Conservation (phyloP, 345 rosid genomes). For the Stellera chamaejasme region DNA sequence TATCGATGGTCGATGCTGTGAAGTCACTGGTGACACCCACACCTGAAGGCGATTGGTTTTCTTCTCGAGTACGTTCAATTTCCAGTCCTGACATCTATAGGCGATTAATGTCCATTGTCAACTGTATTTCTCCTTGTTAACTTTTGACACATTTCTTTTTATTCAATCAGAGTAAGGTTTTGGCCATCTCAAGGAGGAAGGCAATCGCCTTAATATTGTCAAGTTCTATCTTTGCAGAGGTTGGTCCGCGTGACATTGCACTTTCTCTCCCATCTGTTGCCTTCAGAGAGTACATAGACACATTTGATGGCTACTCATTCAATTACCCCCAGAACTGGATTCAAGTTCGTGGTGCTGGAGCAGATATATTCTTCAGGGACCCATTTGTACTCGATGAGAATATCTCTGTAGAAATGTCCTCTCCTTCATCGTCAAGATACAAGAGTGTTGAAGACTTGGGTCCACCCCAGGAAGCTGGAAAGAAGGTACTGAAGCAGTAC, state of each 20-base stretch:
- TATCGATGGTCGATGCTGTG: constrained; percentile 86
- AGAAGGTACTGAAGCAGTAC: constrained; percentile 72
- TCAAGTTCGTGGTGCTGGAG: constrained; percentile 88
- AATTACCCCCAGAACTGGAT: constrained; percentile 86
- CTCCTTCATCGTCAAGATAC: constrained; percentile 87
- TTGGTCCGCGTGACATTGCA: constrained; percentile 21
- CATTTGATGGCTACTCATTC: constrained; percentile 88
- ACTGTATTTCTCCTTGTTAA: too few species aligned
- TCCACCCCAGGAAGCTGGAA: constrained; percentile 73
- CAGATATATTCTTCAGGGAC: constrained; percentile 91
- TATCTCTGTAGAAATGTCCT: constrained; percentile 77
- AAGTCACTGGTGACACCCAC: constrained; percentile 89
- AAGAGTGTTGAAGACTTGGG: constrained; percentile 82
- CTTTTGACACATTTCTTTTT: constrained; percentile 24
- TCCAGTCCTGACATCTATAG: neutral
- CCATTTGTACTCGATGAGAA: constrained; percentile 85
- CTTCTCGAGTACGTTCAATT: constrained; percentile 61
- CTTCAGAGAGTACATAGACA: constrained; percentile 74
- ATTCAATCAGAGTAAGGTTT: constrained; percentile 56
- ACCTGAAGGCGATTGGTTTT: constrained; percentile 95
- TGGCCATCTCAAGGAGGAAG: constrained; percentile 76
- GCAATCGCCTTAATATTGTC: constrained; percentile 53
- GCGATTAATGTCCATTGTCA: too few species aligned
- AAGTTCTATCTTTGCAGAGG: constrained; percentile 34
- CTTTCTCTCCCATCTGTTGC: constrained; percentile 39